These are phyloP conservation scores for Sophora flavescens DNA, from an alignment of 306 rosid species.

Conservation along the genomic window DNA sequence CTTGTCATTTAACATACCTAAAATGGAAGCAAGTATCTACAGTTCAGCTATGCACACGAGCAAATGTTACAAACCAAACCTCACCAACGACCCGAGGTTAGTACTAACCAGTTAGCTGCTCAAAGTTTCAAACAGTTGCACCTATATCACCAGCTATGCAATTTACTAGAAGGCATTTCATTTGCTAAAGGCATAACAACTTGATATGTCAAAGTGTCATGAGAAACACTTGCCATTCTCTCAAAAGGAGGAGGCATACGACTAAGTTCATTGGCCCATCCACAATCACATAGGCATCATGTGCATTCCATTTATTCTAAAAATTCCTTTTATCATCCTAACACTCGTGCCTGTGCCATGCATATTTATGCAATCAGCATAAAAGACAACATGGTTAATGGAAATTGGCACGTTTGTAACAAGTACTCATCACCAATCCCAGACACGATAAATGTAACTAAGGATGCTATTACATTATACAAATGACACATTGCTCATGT, in stretches of 20 bases:
- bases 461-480: constrained; percentile 9
- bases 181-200: constrained; percentile 34
- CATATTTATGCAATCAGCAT: constrained; percentile 22
- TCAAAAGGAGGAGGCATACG: constrained; percentile 9
- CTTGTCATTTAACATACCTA: not conserved
- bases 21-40: not conserved
- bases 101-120: not conserved
- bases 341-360: not conserved
- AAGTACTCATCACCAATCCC: not conserved
- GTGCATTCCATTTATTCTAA: constrained; percentile 3
- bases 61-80: constrained; percentile 6
- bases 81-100: constrained; percentile 20
- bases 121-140: constrained; percentile 19
- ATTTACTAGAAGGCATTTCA: constrained; percentile 9
- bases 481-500: not conserved
- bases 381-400: constrained; percentile 13
- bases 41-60: constrained; percentile 11
- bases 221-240: not conserved
- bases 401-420: not conserved
- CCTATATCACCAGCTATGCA: constrained; percentile 5
- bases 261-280: not conserved
- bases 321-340: not conserved
- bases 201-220: not conserved
- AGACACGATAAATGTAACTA: not conserved
- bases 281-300: not conserved